Percentiles rank a stretch among this genome's conserved stretches.
Conservation (phyloP, 2,329 filamentous ascomycete genomes). For the Cytospora mali region DNA sequence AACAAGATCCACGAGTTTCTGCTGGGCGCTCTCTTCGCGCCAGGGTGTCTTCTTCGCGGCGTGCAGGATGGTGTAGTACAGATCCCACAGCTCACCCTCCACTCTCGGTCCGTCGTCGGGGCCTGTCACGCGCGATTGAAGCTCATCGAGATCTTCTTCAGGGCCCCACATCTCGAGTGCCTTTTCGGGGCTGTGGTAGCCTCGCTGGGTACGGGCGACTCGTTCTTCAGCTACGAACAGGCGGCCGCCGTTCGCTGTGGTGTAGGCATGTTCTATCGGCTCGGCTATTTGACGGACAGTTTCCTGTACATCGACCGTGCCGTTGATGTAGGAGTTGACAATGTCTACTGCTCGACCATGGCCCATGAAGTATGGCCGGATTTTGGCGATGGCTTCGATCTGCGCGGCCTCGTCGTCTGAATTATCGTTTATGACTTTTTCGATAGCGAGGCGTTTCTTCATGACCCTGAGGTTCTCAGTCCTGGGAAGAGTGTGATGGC, state of each 20-base stretch:
- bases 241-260: conserved; percentile 18
- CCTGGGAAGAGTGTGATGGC: neutral
- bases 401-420: neutral
- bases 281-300: conserved; percentile 4
- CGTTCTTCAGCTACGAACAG: conserved; percentile 7
- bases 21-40: conserved; percentile 19
- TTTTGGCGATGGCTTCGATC: conserved; percentile 15
- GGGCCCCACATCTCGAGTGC: conserved; percentile 15
- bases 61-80: conserved; percentile 31
- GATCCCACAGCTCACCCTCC: conserved; percentile 30
- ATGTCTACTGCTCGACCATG: neutral
- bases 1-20: conserved; percentile 27
- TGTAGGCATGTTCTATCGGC: conserved; percentile 18
- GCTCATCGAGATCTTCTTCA: neutral
- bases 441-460: neutral
- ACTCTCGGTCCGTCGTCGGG: neutral
- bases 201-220: neutral
- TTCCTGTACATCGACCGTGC: neutral
- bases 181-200: neutral
- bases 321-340: conserved; percentile 9
- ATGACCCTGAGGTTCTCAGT: neutral
- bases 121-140: neutral
- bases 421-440: neutral
- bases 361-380: conserved; percentile 8
- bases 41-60: conserved; percentile 30